Conservation (phyloP, 768 basidiomycete genomes). For the Auricularia sp. region DNA sequence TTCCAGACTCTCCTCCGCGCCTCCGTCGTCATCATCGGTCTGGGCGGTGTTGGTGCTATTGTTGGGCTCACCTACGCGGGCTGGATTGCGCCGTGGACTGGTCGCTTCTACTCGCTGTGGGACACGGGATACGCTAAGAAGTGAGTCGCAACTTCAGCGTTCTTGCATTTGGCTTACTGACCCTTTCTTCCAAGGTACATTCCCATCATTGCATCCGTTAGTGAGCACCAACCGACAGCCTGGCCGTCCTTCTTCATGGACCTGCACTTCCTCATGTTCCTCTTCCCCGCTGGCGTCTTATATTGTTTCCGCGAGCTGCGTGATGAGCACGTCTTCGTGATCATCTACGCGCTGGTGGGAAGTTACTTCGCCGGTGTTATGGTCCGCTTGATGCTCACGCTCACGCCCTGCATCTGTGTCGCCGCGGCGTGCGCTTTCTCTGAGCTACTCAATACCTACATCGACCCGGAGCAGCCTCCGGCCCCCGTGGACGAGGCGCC, state of each 20-base stretch:
- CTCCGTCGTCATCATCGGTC: conserved; percentile 56
- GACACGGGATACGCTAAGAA: conserved; percentile 99
- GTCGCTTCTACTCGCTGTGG: conserved; percentile 98
- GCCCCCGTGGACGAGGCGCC: conserved; percentile 11
- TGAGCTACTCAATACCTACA: conserved; percentile 75
- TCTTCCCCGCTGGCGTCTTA: conserved; percentile 94
- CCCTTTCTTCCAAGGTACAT: conserved; percentile 50
- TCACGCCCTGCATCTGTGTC: conserved; percentile 95
- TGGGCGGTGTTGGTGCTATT: conserved; percentile 64
- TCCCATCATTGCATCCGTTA: conserved; percentile 97
- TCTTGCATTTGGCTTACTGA: conserved; percentile 9
- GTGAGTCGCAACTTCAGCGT: conserved; percentile 30
- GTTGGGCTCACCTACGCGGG: conserved; percentile 82
- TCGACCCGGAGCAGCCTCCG: conserved; percentile 72
- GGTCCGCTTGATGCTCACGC: conserved; percentile 96
- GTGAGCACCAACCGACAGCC: conserved; percentile 98
- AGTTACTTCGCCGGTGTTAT: conserved; percentile 99
- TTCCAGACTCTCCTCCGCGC: conserved; percentile 74
- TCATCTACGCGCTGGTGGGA: conserved; percentile 91
- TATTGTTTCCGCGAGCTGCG: conserved; percentile 89
- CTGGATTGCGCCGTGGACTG: conserved; percentile 99
- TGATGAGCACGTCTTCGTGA: conserved; percentile 96
- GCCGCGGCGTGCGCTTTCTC: conserved; percentile 86
- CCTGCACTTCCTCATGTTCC: conserved; percentile 91
- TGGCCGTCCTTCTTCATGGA: conserved; percentile 99